phyloP scores from a whole-genome alignment of 2,329 filamentous ascomycete genomes.

The Talaromyces piceae region DNA sequence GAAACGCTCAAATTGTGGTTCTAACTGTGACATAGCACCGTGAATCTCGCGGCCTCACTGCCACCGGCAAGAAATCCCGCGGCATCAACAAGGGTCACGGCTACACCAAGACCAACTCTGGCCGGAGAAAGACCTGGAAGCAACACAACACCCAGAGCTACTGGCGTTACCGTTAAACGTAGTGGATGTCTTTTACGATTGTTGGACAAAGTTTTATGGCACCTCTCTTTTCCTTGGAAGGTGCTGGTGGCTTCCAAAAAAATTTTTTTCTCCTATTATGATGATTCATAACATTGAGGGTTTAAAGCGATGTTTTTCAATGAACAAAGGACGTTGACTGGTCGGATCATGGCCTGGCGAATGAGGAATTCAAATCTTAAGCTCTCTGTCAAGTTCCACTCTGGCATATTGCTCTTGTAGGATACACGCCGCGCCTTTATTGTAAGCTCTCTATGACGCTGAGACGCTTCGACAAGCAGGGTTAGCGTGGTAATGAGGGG shows the following conservation, averaged over 20 bases:
- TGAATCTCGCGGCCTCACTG: conserved; percentile 92
- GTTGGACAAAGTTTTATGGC: conserved; percentile 17
- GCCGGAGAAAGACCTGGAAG: conserved; percentile 99
- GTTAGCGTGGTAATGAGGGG: neutral
- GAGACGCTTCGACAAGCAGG: neutral
- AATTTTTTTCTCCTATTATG: conserved; percentile 6
- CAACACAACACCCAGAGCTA: conserved; percentile 98
- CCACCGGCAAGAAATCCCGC: conserved; percentile 98
- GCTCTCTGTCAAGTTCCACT: neutral
- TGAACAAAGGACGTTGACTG: conserved; percentile 22
- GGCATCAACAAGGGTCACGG: conserved; percentile 98
- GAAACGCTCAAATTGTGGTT: neutral
- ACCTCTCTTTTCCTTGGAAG: conserved; percentile 21
- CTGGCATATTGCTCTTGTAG: neutral
- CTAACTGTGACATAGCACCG: conserved; percentile 58
- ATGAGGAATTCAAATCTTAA: conserved; percentile 23
- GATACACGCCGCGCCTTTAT: no score
- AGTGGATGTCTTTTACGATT: conserved; percentile 19
- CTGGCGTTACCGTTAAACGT: conserved; percentile 82
- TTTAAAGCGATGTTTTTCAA: conserved; percentile 25
- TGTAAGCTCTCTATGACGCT: neutral
- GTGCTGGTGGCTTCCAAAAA: conserved; percentile 6
- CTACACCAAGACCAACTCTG: conserved; percentile 97
- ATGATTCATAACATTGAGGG: conserved; percentile 17
- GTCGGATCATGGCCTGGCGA: conserved; percentile 25